These are phyloP conservation scores for Phytophthora idaei DNA, from an alignment of 352 stramenopile species.

Conservation along the genomic window DNA sequence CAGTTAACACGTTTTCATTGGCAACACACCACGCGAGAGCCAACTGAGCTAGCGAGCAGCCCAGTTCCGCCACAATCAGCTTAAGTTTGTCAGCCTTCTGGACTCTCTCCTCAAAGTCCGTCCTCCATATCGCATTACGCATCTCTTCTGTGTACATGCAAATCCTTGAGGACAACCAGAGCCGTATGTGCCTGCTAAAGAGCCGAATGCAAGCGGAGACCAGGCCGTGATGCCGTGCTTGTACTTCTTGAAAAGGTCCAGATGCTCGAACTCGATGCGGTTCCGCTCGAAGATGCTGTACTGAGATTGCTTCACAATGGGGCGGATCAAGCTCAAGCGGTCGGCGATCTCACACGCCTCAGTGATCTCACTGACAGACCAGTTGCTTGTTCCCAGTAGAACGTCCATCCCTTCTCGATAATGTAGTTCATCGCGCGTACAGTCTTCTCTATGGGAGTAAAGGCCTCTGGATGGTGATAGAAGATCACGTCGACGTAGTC, in stretches of 20 bases:
- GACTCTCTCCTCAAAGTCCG: neutral
- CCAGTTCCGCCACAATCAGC: conserved; percentile 9
- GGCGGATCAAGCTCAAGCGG: conserved; percentile 34
- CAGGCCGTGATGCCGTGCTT: neutral
- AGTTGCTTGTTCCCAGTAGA: conserved; percentile 57
- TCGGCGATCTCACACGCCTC: conserved; percentile 54
- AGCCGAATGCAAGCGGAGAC: neutral
- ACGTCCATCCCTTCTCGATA: conserved; percentile 50
- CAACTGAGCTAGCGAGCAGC: conserved; percentile 14
- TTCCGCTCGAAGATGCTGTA: conserved; percentile 62
- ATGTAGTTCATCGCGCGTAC: conserved; percentile 66
- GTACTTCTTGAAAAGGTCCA: neutral
- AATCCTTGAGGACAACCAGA: neutral
- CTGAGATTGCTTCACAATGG: conserved; percentile 56
- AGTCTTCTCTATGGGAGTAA: conserved; percentile 15
- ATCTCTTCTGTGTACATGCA: neutral
- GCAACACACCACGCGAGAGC: conserved; percentile 11
- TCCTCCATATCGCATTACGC: neutral
- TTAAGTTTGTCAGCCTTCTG: conserved; percentile 11
- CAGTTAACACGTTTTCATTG: conserved; percentile 19
- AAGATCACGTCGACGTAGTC: conserved; percentile 67
- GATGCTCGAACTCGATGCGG: conserved; percentile 52
- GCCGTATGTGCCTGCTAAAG: neutral
- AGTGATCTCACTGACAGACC: conserved; percentile 40
- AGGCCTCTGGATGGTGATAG: conserved; percentile 53